Evolutionary conservation across 805 yeast species (phyloP).

Genomic region (Candida chilensis): DNA sequence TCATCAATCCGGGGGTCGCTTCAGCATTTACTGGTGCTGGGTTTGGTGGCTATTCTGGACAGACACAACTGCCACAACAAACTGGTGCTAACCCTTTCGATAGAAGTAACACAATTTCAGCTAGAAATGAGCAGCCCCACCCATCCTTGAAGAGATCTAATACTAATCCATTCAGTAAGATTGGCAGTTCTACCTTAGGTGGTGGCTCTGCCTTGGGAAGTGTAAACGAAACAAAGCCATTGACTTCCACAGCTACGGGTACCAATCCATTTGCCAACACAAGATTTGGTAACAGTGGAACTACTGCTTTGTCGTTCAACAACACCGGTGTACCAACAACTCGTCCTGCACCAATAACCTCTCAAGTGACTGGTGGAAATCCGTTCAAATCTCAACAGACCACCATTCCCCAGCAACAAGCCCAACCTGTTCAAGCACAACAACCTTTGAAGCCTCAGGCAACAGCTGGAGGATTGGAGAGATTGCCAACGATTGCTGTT

Average conservation of each 20-base stretch:
- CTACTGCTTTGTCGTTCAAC: conserved; percentile 20
- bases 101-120: conserved; percentile 3
- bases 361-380: conserved; percentile 45
- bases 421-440: too few relatives aligned
- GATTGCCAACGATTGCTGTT: conserved; percentile 55
- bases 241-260: conserved; percentile 8
- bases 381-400: conserved; percentile 42
- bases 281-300: conserved; percentile 21
- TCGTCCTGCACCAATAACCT: conserved; percentile 7
- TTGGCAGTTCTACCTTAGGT: too few relatives aligned
- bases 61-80: conserved; percentile 14
- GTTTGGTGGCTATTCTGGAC: conserved; percentile 40
- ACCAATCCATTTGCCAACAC: conserved; percentile 40
- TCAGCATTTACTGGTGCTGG: conserved; percentile 46
- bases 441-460: conserved; percentile 35
- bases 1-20: conserved; percentile 13
- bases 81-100: conserved; percentile 13
- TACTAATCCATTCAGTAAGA: conserved; percentile 31
- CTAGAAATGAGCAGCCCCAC: conserved; percentile 3
- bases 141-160: conserved; percentile 13
- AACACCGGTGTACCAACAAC: not conserved
- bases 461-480: conserved; percentile 70
- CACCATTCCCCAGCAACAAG: conserved; percentile 8
- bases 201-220: too few relatives aligned
- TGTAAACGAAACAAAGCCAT: conserved; percentile 20